Conservation (phyloP, 805 yeast genomes). For the Candida patagonica region DNA sequence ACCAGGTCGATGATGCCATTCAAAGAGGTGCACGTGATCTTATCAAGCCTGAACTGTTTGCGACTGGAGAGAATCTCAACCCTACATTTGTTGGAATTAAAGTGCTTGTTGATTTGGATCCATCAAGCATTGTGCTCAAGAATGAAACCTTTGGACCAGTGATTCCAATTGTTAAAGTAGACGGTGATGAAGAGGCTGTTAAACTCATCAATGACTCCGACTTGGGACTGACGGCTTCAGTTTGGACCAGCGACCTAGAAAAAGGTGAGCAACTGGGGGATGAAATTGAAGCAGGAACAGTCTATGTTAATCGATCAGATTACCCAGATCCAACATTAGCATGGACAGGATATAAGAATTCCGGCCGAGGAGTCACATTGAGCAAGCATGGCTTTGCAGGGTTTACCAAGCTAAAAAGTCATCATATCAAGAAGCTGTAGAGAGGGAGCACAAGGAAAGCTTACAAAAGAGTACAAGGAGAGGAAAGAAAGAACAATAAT, state of each 20-base stretch:
- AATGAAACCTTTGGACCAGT: conserved; percentile 92
- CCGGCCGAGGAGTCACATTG: conserved; percentile 65
- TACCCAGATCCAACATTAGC: conserved; percentile 58
- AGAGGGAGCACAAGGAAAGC: too few species aligned
- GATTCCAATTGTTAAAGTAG: conserved; percentile 64
- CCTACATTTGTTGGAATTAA: conserved; percentile 71
- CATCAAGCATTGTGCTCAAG: conserved; percentile 53
- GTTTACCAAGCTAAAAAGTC: conserved; percentile 27
- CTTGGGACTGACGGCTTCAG: conserved; percentile 83
- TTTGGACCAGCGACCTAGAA: conserved; percentile 63
- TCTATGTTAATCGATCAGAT: conserved; percentile 56
- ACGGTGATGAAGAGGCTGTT: conserved; percentile 64
- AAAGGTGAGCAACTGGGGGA: conserved; percentile 58
- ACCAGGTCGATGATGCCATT: conserved; percentile 40
- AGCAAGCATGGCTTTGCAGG: conserved; percentile 53
- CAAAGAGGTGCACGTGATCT: conserved; percentile 44
- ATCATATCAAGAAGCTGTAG: conserved; percentile 23
- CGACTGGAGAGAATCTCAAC: conserved; percentile 67
- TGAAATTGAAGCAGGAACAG: conserved; percentile 53
- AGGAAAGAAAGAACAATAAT: too few species aligned
- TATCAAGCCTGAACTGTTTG: conserved; percentile 44
- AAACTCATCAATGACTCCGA: conserved; percentile 65
- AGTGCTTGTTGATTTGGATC: conserved; percentile 65
- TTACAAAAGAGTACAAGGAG: too few species aligned
- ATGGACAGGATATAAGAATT: conserved; percentile 65